Evolutionary conservation across 345 rosid species (phyloP).

Genomic region (Alliaria petiolata): DNA sequence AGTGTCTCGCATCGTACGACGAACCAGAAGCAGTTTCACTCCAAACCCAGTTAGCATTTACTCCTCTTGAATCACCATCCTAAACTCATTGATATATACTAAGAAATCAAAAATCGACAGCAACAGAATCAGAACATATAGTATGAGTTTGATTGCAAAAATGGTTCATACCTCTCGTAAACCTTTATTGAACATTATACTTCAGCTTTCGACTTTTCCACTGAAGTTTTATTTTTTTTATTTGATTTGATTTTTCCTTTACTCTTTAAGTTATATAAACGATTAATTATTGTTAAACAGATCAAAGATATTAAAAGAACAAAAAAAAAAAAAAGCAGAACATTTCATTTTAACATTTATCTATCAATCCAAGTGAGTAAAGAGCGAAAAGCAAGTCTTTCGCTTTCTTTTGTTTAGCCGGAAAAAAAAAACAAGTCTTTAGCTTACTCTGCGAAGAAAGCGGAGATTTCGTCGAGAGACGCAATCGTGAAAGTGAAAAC

Average conservation of each 20-base stretch:
- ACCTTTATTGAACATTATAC: constrained; percentile 11
- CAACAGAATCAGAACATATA: neutral
- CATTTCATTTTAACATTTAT: neutral
- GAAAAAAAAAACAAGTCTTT: no score
- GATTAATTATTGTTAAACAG: neutral
- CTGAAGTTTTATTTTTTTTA: neutral
- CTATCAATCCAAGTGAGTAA: neutral
- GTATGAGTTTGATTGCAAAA: no score
- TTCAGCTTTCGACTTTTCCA: neutral
- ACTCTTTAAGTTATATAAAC: no score
- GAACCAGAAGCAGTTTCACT: constrained; percentile 37
- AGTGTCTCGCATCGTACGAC: constrained; percentile 39
- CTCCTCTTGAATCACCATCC: constrained; percentile 14
- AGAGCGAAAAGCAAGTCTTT: no score
- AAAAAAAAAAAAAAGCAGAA: neutral
- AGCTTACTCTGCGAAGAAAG: neutral
- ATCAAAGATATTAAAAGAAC: neutral
- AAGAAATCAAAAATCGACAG: neutral
- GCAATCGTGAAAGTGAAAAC: no score
- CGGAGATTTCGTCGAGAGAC: no score
- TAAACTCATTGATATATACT: no score
- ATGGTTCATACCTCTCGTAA: neutral
- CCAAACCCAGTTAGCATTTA: constrained; percentile 21
- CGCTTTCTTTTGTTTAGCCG: no score
- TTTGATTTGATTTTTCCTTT: no score